Conservation (phyloP, 176 grass and related monocot species). For the Cocos nucifera region DNA sequence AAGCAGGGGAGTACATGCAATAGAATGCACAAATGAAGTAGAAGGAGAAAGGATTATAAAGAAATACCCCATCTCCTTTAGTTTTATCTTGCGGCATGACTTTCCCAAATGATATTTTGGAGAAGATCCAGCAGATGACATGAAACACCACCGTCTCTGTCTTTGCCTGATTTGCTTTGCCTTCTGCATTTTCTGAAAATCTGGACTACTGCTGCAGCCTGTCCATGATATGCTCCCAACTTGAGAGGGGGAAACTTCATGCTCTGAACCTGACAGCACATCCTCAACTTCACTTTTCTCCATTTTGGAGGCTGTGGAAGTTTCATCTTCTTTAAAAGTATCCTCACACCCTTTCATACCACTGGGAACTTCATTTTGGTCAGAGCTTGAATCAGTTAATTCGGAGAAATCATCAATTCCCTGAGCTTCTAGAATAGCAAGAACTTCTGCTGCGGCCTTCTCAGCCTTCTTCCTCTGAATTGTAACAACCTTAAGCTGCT, state of each 20-base stretch:
- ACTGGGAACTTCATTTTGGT: slow-evolving; percentile 21
- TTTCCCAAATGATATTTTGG: slow-evolving; percentile 80
- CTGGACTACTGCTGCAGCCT: slow-evolving; percentile 62
- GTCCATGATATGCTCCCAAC: slow-evolving; percentile 75
- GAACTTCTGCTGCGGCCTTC: slow-evolving; percentile 45
- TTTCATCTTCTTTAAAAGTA: slow-evolving; percentile 5
- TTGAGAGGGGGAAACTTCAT: slow-evolving; percentile 18
- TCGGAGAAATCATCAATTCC: slow-evolving; percentile 58
- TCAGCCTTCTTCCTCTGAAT: slow-evolving; percentile 69
- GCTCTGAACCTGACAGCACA: slow-evolving; percentile 39
- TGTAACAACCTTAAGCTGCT: slow-evolving; percentile 62
- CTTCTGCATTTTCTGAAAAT: slow-evolving; percentile 38
- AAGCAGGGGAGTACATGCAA: slow-evolving; percentile 2
- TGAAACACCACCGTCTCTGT: slow-evolving; percentile 32
- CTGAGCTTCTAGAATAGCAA: slow-evolving; percentile 49
- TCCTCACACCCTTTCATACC: slow-evolving; percentile 12
- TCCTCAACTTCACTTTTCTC: slow-evolving; percentile 29
- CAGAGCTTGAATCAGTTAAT: slow-evolving; percentile 38
- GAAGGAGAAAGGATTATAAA: slow-evolving; percentile 3
- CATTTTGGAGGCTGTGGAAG: background rate
- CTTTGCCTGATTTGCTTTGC: slow-evolving; percentile 52
- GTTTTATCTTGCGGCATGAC: slow-evolving; percentile 87
- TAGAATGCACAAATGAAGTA: background rate
- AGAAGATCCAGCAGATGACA: slow-evolving; percentile 39
- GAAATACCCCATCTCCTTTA: slow-evolving; percentile 37